Percentiles rank a stretch among this genome's conserved stretches.
phyloP scores from a whole-genome alignment of 805 yeast species.

The Candida maesae region DNA sequence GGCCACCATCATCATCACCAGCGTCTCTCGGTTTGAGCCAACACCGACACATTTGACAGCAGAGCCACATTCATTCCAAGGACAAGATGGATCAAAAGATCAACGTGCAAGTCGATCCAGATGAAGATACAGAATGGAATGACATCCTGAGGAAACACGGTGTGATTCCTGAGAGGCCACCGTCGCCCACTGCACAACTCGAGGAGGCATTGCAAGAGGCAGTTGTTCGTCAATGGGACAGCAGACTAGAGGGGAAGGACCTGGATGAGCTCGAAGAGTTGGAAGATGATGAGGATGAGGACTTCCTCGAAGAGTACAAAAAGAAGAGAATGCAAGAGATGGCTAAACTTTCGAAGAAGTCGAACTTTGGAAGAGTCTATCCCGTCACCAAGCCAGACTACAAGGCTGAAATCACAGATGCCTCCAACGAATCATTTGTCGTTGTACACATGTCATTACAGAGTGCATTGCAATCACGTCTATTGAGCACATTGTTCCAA shows the following conservation, averaged over 20 bases:
- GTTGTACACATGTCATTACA: constrained; percentile 73
- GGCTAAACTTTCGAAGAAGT: constrained; percentile 48
- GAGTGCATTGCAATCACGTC: constrained; percentile 67
- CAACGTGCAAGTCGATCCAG: constrained; percentile 87
- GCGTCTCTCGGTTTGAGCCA: too few relatives aligned
- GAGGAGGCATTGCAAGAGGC: constrained; percentile 90
- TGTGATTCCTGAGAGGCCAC: constrained; percentile 86
- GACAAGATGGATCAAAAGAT: constrained; percentile 53
- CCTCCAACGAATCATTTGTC: constrained; percentile 63
- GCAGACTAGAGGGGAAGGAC: constrained; percentile 72
- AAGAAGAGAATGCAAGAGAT: constrained; percentile 75
- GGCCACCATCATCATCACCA: too few relatives aligned
- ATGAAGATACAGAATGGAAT: constrained; percentile 98
- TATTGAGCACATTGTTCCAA: constrained; percentile 55
- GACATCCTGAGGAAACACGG: constrained; percentile 90
- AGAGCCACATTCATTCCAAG: too few relatives aligned
- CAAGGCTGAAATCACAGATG: constrained; percentile 77
- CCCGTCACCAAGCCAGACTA: constrained; percentile 88
- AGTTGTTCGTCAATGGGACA: constrained; percentile 70
- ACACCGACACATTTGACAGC: too few relatives aligned
- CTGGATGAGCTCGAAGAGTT: constrained; percentile 80
- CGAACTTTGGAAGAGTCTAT: constrained; percentile 69
- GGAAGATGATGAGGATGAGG: constrained; percentile 93
- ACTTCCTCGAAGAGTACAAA: constrained; percentile 74
- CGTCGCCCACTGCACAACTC: constrained; percentile 80